These are phyloP conservation scores for Myochromella boudieri DNA, from an alignment of 768 basidiomycete species.

Conservation along the genomic window DNA sequence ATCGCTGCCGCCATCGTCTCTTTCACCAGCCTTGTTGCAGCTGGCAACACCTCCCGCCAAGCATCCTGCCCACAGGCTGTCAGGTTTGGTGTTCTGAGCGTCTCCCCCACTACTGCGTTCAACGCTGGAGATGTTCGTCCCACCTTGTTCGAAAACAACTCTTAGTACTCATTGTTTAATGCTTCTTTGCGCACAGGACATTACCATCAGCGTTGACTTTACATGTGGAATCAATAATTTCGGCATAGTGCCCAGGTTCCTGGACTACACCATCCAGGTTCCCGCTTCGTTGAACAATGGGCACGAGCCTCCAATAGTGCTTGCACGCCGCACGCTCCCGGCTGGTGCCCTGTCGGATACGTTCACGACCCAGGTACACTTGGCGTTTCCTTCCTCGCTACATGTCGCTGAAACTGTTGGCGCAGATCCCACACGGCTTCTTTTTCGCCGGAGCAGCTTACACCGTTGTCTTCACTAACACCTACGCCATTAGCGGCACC, in stretches of 20 bases:
- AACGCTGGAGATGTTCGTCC: background rate
- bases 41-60: background rate
- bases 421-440: too few relatives aligned
- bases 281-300: constrained; percentile 8
- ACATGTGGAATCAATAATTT: constrained; percentile 8
- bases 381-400: too few relatives aligned
- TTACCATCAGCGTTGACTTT: constrained; percentile 8
- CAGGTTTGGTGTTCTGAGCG: background rate
- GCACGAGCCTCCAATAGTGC: constrained; percentile 12
- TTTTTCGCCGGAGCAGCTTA: too few relatives aligned
- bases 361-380: constrained; percentile 10
- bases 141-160: background rate
- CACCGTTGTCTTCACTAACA: too few relatives aligned
- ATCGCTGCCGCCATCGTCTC: background rate
- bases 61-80: background rate
- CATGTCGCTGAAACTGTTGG: too few relatives aligned
- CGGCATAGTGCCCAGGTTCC: constrained; percentile 7
- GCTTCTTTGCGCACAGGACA: background rate
- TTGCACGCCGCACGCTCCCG: constrained; percentile 9
- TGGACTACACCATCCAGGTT: constrained; percentile 13
- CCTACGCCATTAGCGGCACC: too few relatives aligned
- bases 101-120: background rate
- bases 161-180: too few relatives aligned
- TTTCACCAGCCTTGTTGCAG: background rate
- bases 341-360: constrained; percentile 6